Evolutionary conservation across 169 alveolate genomes (phyloP).

Genomic region (Eimeria acervulina): DNA sequence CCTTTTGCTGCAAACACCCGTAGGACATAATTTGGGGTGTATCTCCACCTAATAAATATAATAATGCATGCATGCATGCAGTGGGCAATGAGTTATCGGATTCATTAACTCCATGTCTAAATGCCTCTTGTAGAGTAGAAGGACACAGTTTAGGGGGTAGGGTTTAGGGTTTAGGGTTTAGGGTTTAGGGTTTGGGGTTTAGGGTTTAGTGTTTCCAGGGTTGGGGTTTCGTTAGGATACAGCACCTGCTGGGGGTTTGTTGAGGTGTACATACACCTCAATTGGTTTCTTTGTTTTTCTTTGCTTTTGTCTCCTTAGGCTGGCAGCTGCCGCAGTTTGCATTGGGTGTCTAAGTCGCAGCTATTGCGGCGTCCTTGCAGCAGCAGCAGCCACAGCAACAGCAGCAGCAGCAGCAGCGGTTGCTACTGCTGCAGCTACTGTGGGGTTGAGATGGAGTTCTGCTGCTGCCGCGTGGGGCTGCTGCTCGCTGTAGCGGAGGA

Average conservation of each 20-base stretch:
- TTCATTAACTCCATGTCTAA: too few relatives aligned
- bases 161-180: too few relatives aligned
- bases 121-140: too few relatives aligned
- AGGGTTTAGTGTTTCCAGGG: too few relatives aligned
- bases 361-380: conserved; percentile 21
- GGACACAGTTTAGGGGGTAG: too few relatives aligned
- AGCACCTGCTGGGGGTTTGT: too few relatives aligned
- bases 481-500: not conserved
- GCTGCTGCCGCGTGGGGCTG: conserved; percentile 35
- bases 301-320: not conserved
- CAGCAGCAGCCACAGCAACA: conserved; percentile 11
- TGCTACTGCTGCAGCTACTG: conserved; percentile 6
- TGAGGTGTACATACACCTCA: not conserved
- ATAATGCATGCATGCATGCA: too few relatives aligned
- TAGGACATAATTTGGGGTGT: too few relatives aligned
- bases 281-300: not conserved
- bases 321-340: conserved; percentile 16
- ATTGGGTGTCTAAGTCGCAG: not conserved
- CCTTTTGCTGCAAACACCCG: not conserved
- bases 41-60: too few relatives aligned
- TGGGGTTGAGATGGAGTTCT: not conserved
- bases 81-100: too few relatives aligned
- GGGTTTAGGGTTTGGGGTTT: too few relatives aligned
- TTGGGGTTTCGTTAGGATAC: too few relatives aligned
- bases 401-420: not conserved